A percentile compares a stretch with the other conserved stretches of the same genome.
These are phyloP conservation scores for Fraxinus velutina DNA, from an alignment of 305 asterid species.

Conservation along the genomic window DNA sequence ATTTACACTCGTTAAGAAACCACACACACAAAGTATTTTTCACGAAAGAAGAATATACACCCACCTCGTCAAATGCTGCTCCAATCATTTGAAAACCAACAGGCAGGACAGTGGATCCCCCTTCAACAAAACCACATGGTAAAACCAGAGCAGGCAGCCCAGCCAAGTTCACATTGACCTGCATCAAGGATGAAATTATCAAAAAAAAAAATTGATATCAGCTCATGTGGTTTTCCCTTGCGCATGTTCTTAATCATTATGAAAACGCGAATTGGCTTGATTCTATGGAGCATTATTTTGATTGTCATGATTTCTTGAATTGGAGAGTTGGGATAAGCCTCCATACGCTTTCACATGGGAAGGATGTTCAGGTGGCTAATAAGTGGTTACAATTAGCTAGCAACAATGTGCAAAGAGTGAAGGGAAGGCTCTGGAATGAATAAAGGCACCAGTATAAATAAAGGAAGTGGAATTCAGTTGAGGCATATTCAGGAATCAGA, in stretches of 20 bases:
- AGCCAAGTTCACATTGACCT: conserved; percentile 97
- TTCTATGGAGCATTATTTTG: not conserved
- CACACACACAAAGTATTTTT: not conserved
- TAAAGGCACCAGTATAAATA: not conserved
- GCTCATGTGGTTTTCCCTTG: not conserved
- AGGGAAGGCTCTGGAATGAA: not conserved
- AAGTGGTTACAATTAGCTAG: not conserved
- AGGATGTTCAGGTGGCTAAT: not conserved
- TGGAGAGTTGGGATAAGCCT: not conserved
- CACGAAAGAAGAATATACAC: not conserved
- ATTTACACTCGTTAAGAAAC: not conserved
- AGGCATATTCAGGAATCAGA: not conserved
- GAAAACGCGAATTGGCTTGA: not conserved
- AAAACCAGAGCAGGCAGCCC: conserved; percentile 93
- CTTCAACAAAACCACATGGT: conserved; percentile 81
- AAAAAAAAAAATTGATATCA: not conserved
- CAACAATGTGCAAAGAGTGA: not conserved
- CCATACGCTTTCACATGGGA: not conserved
- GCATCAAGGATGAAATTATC: conserved; percentile 21
- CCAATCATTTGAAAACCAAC: conserved; percentile 93
- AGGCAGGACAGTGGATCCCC: conserved; percentile 58
- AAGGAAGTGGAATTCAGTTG: not conserved
- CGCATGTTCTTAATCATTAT: not conserved
- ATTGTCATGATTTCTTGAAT: not conserved
- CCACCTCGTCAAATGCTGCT: conserved; percentile 84